Percentiles rank a stretch among this genome's conserved stretches.
Conservation (phyloP, 805 yeast species). For the Candida sanyiensis region DNA sequence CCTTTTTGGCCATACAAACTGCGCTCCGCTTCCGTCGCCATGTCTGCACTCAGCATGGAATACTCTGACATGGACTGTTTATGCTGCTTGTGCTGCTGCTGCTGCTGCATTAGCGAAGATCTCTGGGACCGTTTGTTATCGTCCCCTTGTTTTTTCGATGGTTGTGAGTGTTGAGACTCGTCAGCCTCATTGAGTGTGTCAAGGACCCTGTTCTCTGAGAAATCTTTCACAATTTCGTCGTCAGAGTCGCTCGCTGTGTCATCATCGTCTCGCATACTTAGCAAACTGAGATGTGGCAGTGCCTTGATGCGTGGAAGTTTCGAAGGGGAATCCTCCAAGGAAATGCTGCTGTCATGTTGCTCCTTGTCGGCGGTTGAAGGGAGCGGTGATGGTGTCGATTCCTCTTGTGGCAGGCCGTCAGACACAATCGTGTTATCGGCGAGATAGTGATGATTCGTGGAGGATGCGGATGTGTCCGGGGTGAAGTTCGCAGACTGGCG, state of each 20-base stretch:
- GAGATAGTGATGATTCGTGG: conserved; percentile 19
- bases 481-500: not conserved
- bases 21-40: conserved; percentile 4
- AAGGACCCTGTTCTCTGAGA: conserved; percentile 7
- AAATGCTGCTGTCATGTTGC: too few species aligned
- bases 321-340: conserved; percentile 20
- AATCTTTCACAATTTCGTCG: conserved; percentile 8
- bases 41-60: conserved; percentile 17
- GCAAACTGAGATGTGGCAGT: conserved; percentile 22
- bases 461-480: not conserved
- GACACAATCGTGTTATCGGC: conserved; percentile 19
- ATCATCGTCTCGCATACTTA: conserved; percentile 21
- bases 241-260: too few species aligned
- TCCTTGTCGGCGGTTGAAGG: too few species aligned
- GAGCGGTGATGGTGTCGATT: conserved; percentile 23
- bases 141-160: not conserved
- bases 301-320: conserved; percentile 23
- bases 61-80: conserved; percentile 23
- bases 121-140: not conserved
- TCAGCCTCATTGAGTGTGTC: conserved; percentile 12
- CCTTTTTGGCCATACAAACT: not conserved
- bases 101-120: not conserved
- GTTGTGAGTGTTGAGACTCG: not conserved
- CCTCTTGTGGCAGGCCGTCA: conserved; percentile 16
- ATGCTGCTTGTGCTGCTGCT: conserved; percentile 15